These are phyloP conservation scores for Tilletia horrida DNA, from an alignment of 1,284 basidiomycete species.

Conservation along the genomic window DNA sequence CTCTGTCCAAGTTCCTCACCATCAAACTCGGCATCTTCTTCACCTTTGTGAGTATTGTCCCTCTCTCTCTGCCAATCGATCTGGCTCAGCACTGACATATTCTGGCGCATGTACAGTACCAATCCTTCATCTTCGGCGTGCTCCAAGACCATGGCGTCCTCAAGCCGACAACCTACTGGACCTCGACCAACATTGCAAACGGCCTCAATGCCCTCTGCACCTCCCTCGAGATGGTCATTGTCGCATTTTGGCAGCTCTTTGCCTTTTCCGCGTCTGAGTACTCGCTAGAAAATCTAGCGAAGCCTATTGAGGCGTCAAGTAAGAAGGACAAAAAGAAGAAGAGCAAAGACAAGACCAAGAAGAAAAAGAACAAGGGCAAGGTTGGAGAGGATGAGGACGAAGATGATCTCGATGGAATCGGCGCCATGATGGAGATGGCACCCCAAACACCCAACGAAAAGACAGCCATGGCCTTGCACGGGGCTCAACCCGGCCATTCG, in stretches of 20 bases:
- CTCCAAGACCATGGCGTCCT: constrained; percentile 55
- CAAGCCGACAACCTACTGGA: constrained; percentile 68
- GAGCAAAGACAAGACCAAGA: not conserved
- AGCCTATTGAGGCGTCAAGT: not conserved
- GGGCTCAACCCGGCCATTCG: not conserved
- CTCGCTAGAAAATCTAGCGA: constrained; percentile 34
- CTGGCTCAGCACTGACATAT: not conserved
- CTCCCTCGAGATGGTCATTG: constrained; percentile 81
- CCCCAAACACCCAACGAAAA: not conserved
- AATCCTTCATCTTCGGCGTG: constrained; percentile 52
- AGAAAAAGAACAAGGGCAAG: not conserved
- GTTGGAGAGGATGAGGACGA: not conserved
- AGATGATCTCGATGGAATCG: too few species aligned
- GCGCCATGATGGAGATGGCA: constrained; percentile 4
- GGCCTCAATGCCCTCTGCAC: constrained; percentile 76
- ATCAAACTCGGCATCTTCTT: constrained; percentile 62
- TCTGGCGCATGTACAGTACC: constrained; percentile 20
- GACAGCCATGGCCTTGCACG: not conserved
- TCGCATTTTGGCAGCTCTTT: constrained; percentile 73
- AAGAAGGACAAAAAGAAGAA: constrained; percentile 11
- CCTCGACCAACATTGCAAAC: constrained; percentile 63
- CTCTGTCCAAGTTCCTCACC: constrained; percentile 74
- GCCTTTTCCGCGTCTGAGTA: constrained; percentile 74
- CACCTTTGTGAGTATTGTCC: constrained; percentile 2
- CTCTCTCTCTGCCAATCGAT: not conserved